Evolutionary conservation across 306 rosid genomes (phyloP).

Genomic region (cucumber (Cucumis sativus)): Cucumber_9930_V3 NC_026655.2:4753501-4754000

Average conservation of each 20-base stretch:
- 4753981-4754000: not conserved
- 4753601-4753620: slow-evolving; percentile 73
- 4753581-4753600: slow-evolving; percentile 50
- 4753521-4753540: slow-evolving; percentile 32
- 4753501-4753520: not conserved
- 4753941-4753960: not conserved
- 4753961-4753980: not conserved
- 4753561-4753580: slow-evolving; percentile 11
- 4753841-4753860: not conserved
- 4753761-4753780: not conserved
- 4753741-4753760: not conserved
- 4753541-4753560: slow-evolving; percentile 30
- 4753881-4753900: not conserved
- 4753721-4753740: not conserved
- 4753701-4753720: not conserved
- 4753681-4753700: not conserved
- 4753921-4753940: not conserved
- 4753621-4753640: slow-evolving; percentile 82
- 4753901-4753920: not conserved
- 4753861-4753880: not conserved
- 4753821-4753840: not conserved
- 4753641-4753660: slow-evolving; percentile 85
- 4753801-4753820: not conserved
- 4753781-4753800: not conserved
- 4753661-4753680: not conserved